Evolutionary conservation across 2,329 filamentous ascomycete species (phyloP), one percentile per base, ranked within the genome.

Genomic region (Verticillium dahliae): DNA sequence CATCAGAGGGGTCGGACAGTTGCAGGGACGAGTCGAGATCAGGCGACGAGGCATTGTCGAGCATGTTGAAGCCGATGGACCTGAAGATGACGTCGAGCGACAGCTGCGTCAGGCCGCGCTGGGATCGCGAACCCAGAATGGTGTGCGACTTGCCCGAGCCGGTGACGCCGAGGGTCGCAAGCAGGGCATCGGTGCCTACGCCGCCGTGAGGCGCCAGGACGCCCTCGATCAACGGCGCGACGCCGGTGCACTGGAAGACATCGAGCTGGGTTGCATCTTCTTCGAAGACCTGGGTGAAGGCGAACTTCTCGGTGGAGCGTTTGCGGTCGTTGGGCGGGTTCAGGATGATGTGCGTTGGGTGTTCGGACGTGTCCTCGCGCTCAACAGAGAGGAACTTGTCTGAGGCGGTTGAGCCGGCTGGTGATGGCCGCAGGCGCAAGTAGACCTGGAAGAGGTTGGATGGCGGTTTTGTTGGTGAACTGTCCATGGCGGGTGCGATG

Each of bases 101-200:
- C 70, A 99, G 88, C 74, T 99, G 95, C 0, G 92, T 96, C 60
- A 99, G 79, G 65, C 95, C 95, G 66, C 94, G 89, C 74, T 97
- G 91, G 27, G 84, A 86, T 67, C 88, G 89, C 13, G 91, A 96
- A 61, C 95, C 95, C 15, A 99, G 84, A 63, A 98, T 97, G 0
- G 95, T 99, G 74, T 99, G 94, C 65, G 91, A 96, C 87, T 99
- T 99, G 74, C 95, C 95, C 58, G 93, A 97, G 13, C 95, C 95
- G 7, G 94, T 97, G 54, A 97, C 92, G 15, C 95, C 95, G 62
- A 99, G 76, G 6, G 95, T 98, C 35, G 95, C 95, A 60, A 99
- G 79, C 61, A 98, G 78, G 10, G 91, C 93, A 81, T 98, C 94
- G 66, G 92, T 89, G 18, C 92, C 92, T 65, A 95, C 89, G 58